Evolutionary conservation across 75 land plant genomes (phyloP).

Genomic region (Selaginella moellendorffii): DNA sequence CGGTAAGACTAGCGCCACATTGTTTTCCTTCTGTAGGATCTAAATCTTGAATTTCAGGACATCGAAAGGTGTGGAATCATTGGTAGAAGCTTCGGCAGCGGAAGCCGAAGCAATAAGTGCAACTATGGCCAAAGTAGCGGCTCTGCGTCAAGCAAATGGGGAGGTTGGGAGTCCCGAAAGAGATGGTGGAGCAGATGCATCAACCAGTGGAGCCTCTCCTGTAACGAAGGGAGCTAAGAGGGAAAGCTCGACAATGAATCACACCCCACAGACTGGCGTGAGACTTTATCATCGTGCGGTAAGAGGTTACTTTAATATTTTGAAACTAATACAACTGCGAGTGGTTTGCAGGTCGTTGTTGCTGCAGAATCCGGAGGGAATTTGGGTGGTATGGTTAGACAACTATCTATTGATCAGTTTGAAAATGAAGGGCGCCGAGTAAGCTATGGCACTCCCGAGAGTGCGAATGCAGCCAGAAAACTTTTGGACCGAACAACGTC

Average conservation of each 20-base stretch:
- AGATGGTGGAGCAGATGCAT: slow-evolving; percentile 84
- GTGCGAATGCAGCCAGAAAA: slow-evolving; percentile 89
- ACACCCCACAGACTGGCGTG: slow-evolving; percentile 43
- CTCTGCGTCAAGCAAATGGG: slow-evolving; percentile 73
- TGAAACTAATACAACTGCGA: neutral
- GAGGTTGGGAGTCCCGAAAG: slow-evolving; percentile 55
- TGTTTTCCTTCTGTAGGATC: too few species aligned
- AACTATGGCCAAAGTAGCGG: slow-evolving; percentile 65
- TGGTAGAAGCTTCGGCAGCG: slow-evolving; percentile 95
- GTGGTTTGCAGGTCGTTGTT: slow-evolving; percentile 67
- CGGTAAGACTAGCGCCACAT: too few species aligned
- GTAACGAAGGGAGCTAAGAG: slow-evolving; percentile 16
- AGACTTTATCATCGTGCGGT: slow-evolving; percentile 95
- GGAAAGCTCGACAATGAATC: slow-evolving; percentile 15
- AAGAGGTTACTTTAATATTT: slow-evolving; percentile 15
- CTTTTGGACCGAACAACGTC: slow-evolving; percentile 92
- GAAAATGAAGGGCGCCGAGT: slow-evolving; percentile 99
- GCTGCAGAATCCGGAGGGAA: slow-evolving; percentile 99
- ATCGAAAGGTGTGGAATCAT: slow-evolving; percentile 81
- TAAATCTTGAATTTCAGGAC: too few species aligned
- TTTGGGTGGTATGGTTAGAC: slow-evolving; percentile 93
- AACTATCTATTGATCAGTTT: slow-evolving; percentile 95
- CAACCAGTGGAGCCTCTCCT: slow-evolving; percentile 65
- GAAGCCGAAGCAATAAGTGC: slow-evolving; percentile 97
- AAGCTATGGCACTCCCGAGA: slow-evolving; percentile 98